Base-by-base conservation (phyloP, 441 rosid genomes). In the Populus hybrid region DNA sequence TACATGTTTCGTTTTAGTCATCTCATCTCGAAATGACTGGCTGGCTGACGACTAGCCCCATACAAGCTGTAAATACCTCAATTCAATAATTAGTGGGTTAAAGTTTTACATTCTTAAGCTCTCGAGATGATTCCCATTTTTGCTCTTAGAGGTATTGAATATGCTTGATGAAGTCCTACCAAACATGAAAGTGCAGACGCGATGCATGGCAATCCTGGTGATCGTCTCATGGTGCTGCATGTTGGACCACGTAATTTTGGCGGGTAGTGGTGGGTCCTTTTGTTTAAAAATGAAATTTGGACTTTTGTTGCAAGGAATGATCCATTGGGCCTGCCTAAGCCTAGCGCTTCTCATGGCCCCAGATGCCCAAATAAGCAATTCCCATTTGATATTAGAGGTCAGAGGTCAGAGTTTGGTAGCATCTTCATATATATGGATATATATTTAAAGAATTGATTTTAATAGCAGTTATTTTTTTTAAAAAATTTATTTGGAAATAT, bases 1-100 rank as follows among this genome's bases (percentile, higher is more conserved):
- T 87, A 86, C 79, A 84, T 90, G 68, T 50, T 69, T 50, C 40
- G 0, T 69, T 76, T 45, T 45, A 45, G 77, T 77, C 82, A 64
- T 76, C 73, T 71, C 77, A 71, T 74, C 80, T 68, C 7, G 72
- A 84, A 78, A 81, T 83, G 84, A 63, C 75, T 64, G 83, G 73
- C 69, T 83, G 84, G 56, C 75, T 59, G 83, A 75, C 69, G 6
- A 45, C 56, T 45, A 45, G 20, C 56, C 56, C 77, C 82, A 70
- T 18, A 78, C 81, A 59, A 77, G 66, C 33, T 81, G 86, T 83
- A 80, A 45, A 83, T 79, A 82, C 70, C 40, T 59, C 10, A 20
- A 74, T 64, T 74, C 66, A 74, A 79, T 79, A 70, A 79, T 29
- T 45, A 72, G 28, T 9, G 33, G 73, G 81, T 68, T 67, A 28